Conservation (phyloP, 164 flowering plant genomes). For the Taxillus chinensis region DNA sequence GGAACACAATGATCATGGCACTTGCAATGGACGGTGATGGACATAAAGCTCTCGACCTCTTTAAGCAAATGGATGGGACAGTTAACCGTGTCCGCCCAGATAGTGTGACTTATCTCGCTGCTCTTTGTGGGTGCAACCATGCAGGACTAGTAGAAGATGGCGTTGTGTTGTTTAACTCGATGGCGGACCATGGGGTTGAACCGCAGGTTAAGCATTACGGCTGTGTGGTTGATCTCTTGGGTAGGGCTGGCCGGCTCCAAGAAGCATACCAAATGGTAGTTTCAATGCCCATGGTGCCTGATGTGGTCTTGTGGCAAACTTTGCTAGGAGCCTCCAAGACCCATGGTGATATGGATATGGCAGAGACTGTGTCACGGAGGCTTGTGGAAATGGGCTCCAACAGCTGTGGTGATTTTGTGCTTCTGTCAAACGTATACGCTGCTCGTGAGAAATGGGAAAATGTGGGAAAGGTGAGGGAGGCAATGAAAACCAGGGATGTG, state of each 20-base stretch:
- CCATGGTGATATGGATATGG: conserved; percentile 63
- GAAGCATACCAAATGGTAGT: conserved; percentile 50
- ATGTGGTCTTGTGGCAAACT: conserved; percentile 77
- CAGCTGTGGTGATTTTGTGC: conserved; percentile 63
- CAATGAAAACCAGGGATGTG: conserved; percentile 60
- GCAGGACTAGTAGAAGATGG: conserved; percentile 77
- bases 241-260: conserved; percentile 60
- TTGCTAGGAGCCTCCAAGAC: conserved; percentile 72
- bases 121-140: conserved; percentile 74
- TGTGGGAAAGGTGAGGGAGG: conserved; percentile 67
- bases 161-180: conserved; percentile 38
- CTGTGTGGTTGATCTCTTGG: conserved; percentile 67
- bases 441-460: conserved; percentile 64
- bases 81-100: conserved; percentile 32
- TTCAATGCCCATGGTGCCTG: conserved; percentile 55
- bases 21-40: conserved; percentile 72
- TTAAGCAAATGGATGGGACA: conserved; percentile 30
- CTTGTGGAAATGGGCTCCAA: conserved; percentile 69
- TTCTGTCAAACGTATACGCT: conserved; percentile 78
- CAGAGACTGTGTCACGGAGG: conserved; percentile 55
- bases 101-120: conserved; percentile 54
- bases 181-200: conserved; percentile 30
- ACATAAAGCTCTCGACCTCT: conserved; percentile 41
- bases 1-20: conserved; percentile 87
- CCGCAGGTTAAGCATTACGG: conserved; percentile 80